A percentile compares a stretch with the other conserved stretches of the same genome.
These are phyloP conservation scores for Hymenoscyphus infarciens DNA, from an alignment of 2,329 filamentous ascomycete genomes.

Conservation along the genomic window DNA sequence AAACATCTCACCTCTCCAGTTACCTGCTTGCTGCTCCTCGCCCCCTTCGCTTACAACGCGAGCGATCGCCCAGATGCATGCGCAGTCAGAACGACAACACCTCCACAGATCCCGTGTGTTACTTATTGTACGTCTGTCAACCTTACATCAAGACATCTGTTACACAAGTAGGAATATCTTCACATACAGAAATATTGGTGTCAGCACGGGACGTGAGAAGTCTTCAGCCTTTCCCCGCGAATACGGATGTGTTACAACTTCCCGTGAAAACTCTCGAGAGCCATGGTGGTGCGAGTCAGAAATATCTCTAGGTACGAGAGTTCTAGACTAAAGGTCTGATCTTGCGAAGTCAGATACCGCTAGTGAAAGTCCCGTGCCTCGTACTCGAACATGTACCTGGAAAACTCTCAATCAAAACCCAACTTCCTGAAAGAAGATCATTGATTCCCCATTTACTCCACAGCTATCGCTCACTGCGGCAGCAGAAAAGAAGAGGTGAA, in stretches of 20 bases:
- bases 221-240: not conserved
- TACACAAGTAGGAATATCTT: not conserved
- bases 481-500: not conserved
- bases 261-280: not conserved
- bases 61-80: constrained; percentile 1
- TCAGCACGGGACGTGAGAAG: not conserved
- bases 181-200: not conserved
- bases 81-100: not conserved
- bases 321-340: not conserved
- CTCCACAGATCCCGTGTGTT: not conserved
- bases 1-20: not conserved
- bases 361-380: not conserved
- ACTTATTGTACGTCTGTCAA: not conserved
- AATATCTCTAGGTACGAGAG: not conserved
- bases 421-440: not conserved
- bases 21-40: not conserved
- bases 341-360: not conserved
- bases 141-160: not conserved
- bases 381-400: not conserved
- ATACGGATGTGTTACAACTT: not conserved
- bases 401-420: not conserved
- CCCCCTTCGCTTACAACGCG: not conserved
- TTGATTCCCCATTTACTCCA: not conserved
- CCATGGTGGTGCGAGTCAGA: not conserved
- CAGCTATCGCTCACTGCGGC: not conserved